Evolutionary conservation across 2,329 filamentous ascomycete species (phyloP), one percentile per base, ranked within the genome.

Genomic region (Fusarium irregulare): DNA sequence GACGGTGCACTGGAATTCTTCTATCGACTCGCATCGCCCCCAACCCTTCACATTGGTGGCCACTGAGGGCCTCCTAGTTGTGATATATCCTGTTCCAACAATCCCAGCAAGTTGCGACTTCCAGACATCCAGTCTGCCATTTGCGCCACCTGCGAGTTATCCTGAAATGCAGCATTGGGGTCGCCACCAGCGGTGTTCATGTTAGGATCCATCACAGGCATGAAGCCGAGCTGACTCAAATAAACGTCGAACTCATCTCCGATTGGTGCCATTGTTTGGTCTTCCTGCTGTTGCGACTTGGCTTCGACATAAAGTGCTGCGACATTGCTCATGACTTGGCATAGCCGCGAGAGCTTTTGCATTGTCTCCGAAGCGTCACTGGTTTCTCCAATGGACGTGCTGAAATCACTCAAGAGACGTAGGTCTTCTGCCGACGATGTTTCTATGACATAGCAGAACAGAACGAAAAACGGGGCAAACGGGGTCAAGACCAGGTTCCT

Each of bases 101-200:
- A 74, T 0, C 87, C 88, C 81, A 91, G 85, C 80, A 92, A 87
- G 71, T 90, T 89, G 57, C 86, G 83, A 63, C 88, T 91, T 3
- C 89, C 88, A 6, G 87, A 88, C 70, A 90, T 91, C 89, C 89
- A 91, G 66, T 90, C 88, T 4, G 87, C 86, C 63, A 91, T 78
- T 47, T 88, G 85, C 32, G 83, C 72, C n/a, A 76, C 74, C 61
- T 79, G 79, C 10, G 76, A 70, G 57, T 58, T 77, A n/a, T 77
- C 75, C 6, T 65, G 56, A 7, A 67, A 64, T 9, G 71, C 60
- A 18, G 61, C 71, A 34, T 65, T 73, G 16, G 72, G 64, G 28
- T 76, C 61, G 14, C 47, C 49, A 6, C 54, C 25, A n/a, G 64
- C 41, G 18, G 60, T 41, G 20, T 62, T 53, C 40, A 72, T 70